Conservation (phyloP, 31 red algal genomes). For the Porphyra umbilicalis region DNA sequence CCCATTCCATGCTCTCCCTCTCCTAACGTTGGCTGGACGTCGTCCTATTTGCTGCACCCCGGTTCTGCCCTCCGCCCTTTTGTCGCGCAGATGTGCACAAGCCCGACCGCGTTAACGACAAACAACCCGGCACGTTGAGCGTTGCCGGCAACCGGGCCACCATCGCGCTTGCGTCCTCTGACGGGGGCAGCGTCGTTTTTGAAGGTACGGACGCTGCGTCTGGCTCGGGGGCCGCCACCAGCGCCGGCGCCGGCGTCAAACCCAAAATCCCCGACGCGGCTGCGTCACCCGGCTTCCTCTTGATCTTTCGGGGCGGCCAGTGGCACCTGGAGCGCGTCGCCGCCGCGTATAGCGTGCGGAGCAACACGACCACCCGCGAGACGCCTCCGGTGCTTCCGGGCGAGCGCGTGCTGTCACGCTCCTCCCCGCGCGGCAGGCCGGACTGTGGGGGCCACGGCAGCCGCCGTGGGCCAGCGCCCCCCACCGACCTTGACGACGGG, state of each 20-base stretch:
- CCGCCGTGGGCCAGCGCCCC: background rate
- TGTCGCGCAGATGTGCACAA: background rate
- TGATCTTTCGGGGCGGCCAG: background rate
- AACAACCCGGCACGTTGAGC: background rate
- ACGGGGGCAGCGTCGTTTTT: background rate
- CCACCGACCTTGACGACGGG: background rate
- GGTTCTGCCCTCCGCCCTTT: too few species aligned
- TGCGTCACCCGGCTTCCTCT: background rate
- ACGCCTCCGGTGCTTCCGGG: background rate
- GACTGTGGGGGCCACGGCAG: background rate
- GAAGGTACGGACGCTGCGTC: background rate
- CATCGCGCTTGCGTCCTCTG: background rate
- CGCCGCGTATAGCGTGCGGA: background rate
- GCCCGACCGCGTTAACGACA: background rate
- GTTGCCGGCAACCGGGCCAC: background rate
- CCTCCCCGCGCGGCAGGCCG: background rate
- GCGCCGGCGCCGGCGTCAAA: background rate
- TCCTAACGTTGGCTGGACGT: too few species aligned
- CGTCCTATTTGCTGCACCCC: too few species aligned
- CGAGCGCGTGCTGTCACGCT: background rate
- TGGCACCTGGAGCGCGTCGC: background rate
- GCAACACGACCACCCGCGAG: background rate
- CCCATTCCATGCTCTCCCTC: too few species aligned
- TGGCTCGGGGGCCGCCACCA: background rate
- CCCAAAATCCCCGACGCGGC: background rate